Conservation (phyloP, 1,284 basidiomycete genomes). For the Heterobasidion annosum region DNA sequence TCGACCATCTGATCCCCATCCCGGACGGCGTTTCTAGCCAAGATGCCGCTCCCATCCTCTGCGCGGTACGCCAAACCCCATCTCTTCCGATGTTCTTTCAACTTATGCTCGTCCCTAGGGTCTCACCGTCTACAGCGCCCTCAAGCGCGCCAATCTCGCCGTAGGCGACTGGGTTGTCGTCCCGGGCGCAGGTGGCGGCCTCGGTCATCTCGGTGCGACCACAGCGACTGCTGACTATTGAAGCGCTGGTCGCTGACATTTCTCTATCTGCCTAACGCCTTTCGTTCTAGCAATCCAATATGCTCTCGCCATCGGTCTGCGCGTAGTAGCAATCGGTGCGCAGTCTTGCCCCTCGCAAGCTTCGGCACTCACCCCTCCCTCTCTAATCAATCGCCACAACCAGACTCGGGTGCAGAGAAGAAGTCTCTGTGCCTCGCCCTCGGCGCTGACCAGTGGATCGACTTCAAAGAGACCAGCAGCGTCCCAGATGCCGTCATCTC, state of each 20-base stretch:
- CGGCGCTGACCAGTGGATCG: constrained; percentile 65
- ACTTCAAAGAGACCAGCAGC: constrained; percentile 51
- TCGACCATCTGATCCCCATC: constrained; percentile 59
- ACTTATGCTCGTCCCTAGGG: constrained; percentile 25
- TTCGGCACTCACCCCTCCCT: neutral
- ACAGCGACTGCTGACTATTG: neutral
- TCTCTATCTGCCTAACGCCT: neutral
- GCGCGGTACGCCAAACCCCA: constrained; percentile 34
- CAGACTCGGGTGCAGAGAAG: constrained; percentile 61
- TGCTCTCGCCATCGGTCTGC: constrained; percentile 54
- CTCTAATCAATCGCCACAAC: neutral
- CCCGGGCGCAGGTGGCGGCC: constrained; percentile 56
- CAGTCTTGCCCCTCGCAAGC: neutral
- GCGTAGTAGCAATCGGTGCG: constrained; percentile 63
- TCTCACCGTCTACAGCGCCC: constrained; percentile 61
- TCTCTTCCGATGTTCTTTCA: no score
- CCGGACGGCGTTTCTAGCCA: constrained; percentile 49
- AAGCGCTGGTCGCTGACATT: no score
- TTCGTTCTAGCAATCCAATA: constrained; percentile 48
- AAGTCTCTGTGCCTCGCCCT: constrained; percentile 45
- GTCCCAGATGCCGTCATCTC: constrained; percentile 42
- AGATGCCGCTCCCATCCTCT: constrained; percentile 57
- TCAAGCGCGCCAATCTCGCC: constrained; percentile 46
- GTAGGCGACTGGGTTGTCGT: constrained; percentile 65
- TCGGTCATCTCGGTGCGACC: constrained; percentile 43